phyloP scores from a whole-genome alignment of 1,284 basidiomycete genomes.

The Moniliophthora roreri region DNA sequence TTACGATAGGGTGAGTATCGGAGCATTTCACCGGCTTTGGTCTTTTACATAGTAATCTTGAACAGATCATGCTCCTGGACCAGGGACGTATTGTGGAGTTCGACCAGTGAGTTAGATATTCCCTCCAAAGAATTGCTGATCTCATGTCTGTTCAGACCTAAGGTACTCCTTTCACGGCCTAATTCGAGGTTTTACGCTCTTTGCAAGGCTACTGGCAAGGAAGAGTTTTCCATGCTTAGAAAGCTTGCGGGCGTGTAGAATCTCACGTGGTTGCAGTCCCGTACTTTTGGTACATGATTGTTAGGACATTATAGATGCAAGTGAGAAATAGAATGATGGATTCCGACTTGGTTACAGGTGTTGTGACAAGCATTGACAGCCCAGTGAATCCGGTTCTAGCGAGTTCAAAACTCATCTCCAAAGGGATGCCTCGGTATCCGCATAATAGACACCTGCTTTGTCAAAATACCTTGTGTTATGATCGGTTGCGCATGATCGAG shows the following conservation, averaged over 20 bases:
- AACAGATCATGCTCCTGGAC: conserved; percentile 84
- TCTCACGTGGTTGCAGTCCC: no score
- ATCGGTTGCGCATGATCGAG: no score
- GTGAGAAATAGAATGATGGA: no score
- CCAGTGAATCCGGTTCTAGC: no score
- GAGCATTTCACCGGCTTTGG: neutral
- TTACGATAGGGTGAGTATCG: conserved; percentile 52
- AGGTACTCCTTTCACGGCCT: conserved; percentile 61
- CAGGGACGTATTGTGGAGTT: conserved; percentile 84
- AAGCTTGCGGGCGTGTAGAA: conserved; percentile 57
- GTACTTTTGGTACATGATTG: no score
- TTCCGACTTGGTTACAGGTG: no score
- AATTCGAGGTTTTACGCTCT: conserved; percentile 73
- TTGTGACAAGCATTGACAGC: no score
- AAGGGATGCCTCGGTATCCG: no score
- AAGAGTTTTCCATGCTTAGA: conserved; percentile 75
- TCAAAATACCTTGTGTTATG: no score
- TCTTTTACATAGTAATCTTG: neutral
- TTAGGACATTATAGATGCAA: no score
- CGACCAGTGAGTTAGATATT: conserved; percentile 44
- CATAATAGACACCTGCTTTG: no score
- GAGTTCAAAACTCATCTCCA: no score
- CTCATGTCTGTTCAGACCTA: conserved; percentile 46
- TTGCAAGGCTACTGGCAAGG: conserved; percentile 81
- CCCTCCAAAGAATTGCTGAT: neutral